phyloP scores from a whole-genome alignment of 441 rosid genomes.

The California macrophylla region DNA sequence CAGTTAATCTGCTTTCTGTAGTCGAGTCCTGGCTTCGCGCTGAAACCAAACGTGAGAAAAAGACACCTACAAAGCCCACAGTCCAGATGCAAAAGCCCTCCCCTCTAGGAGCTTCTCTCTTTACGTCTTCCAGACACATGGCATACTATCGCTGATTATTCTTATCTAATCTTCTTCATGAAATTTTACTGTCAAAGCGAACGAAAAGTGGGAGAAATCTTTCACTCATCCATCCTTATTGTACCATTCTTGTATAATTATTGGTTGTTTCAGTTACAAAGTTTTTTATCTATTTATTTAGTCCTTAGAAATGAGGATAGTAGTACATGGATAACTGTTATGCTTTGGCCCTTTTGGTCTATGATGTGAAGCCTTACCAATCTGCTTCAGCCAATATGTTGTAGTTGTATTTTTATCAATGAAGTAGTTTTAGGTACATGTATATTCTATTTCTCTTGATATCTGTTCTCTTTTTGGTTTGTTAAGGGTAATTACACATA shows the following conservation, averaged over 20 bases:
- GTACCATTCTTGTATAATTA: constrained; percentile 4
- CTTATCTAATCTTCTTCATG: constrained; percentile 4
- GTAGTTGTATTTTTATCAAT: constrained; percentile 2
- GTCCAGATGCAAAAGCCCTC: constrained; percentile 33
- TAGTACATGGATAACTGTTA: neutral
- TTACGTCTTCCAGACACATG: constrained; percentile 86
- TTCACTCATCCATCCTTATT: neutral
- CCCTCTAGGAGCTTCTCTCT: constrained; percentile 50
- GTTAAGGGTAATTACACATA: neutral
- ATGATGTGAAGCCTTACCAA: neutral
- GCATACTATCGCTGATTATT: constrained; percentile 63
- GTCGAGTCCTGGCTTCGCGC: constrained; percentile 86
- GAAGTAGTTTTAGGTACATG: no score
- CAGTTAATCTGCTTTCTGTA: constrained; percentile 63
- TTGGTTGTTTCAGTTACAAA: constrained; percentile 3
- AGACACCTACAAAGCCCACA: constrained; percentile 28
- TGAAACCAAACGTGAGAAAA: constrained; percentile 60
- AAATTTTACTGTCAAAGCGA: neutral
- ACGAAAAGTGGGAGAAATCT: neutral
- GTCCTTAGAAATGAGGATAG: constrained; percentile 7
- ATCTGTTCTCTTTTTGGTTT: neutral
- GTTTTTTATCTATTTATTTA: neutral
- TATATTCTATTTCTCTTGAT: neutral
- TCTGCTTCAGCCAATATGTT: neutral
- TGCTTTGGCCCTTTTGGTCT: neutral